Conservation (phyloP, 2,329 filamentous ascomycete genomes). For the Beauveria caledonica region DNA sequence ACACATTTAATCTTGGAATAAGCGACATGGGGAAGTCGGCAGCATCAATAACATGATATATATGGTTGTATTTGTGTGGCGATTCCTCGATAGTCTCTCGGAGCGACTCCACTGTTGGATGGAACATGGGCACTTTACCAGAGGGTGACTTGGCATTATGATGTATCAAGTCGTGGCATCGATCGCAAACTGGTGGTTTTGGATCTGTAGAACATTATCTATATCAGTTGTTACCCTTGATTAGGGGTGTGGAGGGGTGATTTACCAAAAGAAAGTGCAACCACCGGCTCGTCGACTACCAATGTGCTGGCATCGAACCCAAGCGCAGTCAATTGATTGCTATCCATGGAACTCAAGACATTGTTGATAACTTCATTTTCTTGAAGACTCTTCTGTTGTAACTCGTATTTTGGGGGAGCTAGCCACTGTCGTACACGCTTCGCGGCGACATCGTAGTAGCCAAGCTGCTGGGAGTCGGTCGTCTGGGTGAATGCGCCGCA, state of each 20-base stretch:
- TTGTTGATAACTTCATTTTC: constrained; percentile 42
- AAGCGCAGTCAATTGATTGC: constrained; percentile 33
- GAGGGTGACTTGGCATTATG: constrained; percentile 52
- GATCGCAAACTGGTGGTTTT: constrained; percentile 63
- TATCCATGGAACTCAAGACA: constrained; percentile 34
- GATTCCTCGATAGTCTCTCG: constrained; percentile 81
- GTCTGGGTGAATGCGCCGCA: constrained; percentile 59
- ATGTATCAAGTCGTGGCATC: constrained; percentile 76
- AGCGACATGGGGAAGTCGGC: constrained; percentile 96
- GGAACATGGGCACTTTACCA: constrained; percentile 54
- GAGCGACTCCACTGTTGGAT: constrained; percentile 74
- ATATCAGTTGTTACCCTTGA: neutral
- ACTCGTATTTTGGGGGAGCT: constrained; percentile 16
- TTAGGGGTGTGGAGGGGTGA: neutral
- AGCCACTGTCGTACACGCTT: constrained; percentile 43
- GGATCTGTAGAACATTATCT: constrained; percentile 10
- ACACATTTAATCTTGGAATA: constrained; percentile 63
- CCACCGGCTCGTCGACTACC: constrained; percentile 19
- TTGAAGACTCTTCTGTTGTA: constrained; percentile 14
- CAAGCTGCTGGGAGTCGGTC: constrained; percentile 39
- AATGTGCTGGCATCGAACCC: constrained; percentile 38
- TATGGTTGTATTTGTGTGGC: constrained; percentile 82
- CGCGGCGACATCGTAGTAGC: constrained; percentile 46
- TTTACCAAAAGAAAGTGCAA: neutral
- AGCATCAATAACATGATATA: constrained; percentile 92